These are phyloP conservation scores for Entomortierella beljakovae DNA, from an alignment of 192 early-diverging fungal genomes.

Conservation along the genomic window DNA sequence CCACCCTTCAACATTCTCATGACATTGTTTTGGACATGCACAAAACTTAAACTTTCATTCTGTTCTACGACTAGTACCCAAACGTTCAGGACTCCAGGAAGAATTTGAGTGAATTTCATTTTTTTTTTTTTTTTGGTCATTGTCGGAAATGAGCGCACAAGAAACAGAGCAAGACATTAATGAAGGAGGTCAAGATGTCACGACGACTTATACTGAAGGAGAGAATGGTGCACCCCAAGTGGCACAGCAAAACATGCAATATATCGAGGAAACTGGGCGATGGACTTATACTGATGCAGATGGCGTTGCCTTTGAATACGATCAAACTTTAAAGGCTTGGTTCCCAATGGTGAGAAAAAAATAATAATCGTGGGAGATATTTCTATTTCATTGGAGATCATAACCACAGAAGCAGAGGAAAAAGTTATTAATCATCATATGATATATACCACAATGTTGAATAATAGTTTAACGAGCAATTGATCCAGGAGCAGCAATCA, in stretches of 20 bases:
- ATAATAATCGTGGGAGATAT: no score
- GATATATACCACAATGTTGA: background rate
- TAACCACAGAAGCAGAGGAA: no score
- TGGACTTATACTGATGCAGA: slow-evolving; percentile 86
- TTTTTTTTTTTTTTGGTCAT: background rate
- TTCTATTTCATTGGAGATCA: no score
- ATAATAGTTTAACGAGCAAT: slow-evolving; percentile 65
- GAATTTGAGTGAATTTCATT: no score
- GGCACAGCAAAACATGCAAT: slow-evolving; percentile 53
- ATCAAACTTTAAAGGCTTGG: slow-evolving; percentile 84
- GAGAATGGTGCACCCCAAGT: slow-evolving; percentile 15
- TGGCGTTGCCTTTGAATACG: slow-evolving; percentile 87
- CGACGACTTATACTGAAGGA: slow-evolving; percentile 8
- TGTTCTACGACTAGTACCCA: no score
- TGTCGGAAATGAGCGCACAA: slow-evolving; percentile 8
- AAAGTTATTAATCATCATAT: no score
- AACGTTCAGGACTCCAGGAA: no score
- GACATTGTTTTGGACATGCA: no score
- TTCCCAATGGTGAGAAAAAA: slow-evolving; percentile 80
- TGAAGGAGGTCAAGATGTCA: background rate
- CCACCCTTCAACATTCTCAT: no score
- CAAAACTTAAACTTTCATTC: no score
- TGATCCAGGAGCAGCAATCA: slow-evolving; percentile 74
- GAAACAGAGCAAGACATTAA: background rate
- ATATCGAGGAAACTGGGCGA: slow-evolving; percentile 77